Percentiles rank a stretch among this genome's conserved stretches.
These are phyloP conservation scores for Buxus sempervirens DNA, from an alignment of 164 flowering plant genomes.

Conservation along the genomic window DNA sequence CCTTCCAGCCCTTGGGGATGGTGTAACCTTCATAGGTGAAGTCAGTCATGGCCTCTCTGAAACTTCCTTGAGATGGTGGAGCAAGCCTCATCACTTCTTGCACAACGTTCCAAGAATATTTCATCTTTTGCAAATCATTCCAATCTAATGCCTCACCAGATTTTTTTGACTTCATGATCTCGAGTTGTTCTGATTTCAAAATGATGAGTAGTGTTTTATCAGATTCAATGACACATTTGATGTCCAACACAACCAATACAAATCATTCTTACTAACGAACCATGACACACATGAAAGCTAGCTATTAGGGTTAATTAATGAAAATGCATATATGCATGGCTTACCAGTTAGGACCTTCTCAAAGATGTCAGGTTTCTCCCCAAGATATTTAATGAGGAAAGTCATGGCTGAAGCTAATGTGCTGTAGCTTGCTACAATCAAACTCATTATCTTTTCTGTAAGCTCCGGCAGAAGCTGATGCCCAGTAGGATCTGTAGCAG, in stretches of 20 bases:
- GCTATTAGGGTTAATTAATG: not conserved
- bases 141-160: slow-evolving; percentile 13
- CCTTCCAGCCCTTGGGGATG: slow-evolving; percentile 18
- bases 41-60: slow-evolving; percentile 13
- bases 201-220: too few relatives aligned
- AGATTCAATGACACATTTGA: too few relatives aligned
- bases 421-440: slow-evolving; percentile 32
- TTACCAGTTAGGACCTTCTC: slow-evolving; percentile 24
- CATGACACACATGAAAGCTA: too few relatives aligned
- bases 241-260: too few relatives aligned
- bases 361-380: slow-evolving; percentile 30
- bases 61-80: slow-evolving; percentile 17
- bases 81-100: slow-evolving; percentile 14
- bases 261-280: too few relatives aligned
- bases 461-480: slow-evolving; percentile 31
- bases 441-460: slow-evolving; percentile 40
- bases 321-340: not conserved
- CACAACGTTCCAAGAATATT: slow-evolving; percentile 15
- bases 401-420: slow-evolving; percentile 31
- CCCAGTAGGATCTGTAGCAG: too few relatives aligned
- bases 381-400: slow-evolving; percentile 37
- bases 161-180: slow-evolving; percentile 14
- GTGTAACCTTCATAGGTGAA: too few relatives aligned
- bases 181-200: too few relatives aligned
- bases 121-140: slow-evolving; percentile 18